Evolutionary conservation across 2,329 filamentous ascomycete species (phyloP).

Genomic region (Fusarium algeriense): DNA sequence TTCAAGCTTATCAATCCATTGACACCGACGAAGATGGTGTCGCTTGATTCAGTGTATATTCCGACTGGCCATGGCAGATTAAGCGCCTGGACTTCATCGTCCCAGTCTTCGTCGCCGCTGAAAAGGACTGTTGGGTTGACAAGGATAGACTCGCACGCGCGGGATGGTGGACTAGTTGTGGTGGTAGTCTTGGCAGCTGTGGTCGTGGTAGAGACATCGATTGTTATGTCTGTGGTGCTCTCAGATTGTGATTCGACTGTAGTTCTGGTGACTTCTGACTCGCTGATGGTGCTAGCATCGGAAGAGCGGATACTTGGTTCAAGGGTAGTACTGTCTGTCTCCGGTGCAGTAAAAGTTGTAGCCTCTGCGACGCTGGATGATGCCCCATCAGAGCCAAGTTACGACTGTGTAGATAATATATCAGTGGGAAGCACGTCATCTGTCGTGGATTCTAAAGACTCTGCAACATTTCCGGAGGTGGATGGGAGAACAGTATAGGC

Average conservation of each 20-base stretch:
- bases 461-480: too few relatives aligned
- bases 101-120: background rate
- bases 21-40: background rate
- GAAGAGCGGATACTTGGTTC: fast-evolving
- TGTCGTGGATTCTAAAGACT: background rate
- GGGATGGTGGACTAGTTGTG: background rate
- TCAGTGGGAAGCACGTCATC: background rate
- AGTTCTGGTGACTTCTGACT: background rate
- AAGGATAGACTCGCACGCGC: background rate
- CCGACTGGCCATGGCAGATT: background rate
- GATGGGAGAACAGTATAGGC: too few relatives aligned
- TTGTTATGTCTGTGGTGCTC: background rate
- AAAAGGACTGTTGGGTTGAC: background rate
- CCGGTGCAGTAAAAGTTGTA: fast-evolving
- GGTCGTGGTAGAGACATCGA: background rate
- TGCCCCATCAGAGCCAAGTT: background rate
- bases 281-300: background rate
- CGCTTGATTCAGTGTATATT: background rate
- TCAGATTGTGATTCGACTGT: fast-evolving
- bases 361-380: fast-evolving
- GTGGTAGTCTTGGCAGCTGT: background rate
- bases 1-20: background rate
- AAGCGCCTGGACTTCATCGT: background rate
- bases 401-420: fast-evolving
- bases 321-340: fast-evolving